Base-by-base conservation (phyloP, 1,284 basidiomycete species). In the Melampsora larici-populina region DNA sequence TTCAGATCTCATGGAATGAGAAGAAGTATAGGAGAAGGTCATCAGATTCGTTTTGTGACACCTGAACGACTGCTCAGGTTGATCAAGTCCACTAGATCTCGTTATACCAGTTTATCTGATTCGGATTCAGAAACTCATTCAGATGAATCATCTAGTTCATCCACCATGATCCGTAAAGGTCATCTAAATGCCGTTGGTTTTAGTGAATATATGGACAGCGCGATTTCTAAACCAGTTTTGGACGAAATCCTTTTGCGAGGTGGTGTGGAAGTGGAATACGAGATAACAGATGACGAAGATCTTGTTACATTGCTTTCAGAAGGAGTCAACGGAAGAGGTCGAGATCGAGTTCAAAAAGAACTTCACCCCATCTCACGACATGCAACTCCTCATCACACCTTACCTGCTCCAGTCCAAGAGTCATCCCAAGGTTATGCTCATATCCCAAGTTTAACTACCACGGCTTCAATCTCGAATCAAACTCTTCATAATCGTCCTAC, bases 181-280 rank as follows among this genome's bases (percentile, higher is more conserved):
- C 64, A 74, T n/a, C 51, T 74, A 17, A 33, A 48, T 51, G 46
- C 62, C 29, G 72, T 74, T 9, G 72, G 63, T 31, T 74, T 74
- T 26, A 74, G 72, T 64, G 72, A 74, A 36, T 74, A 74, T 46
- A 74, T 74, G 72, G 72, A 74, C n/a, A 74, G 72, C 40, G 72
- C 72, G 11, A 74, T 74, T 18, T 65, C 63, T 13, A 74, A 74
- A 49, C 29, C 29, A 46, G 72, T 74, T 2, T 62, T 74, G 1
- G 72, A 74, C n/a, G 72, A 74, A 33, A 65, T 74, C 7, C 58
- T 74, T 40, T 64, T 74, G 18, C 62, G 72, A n/a, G 72, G 72
- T 66, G 72, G 72, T 11, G 72, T 74, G 29, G 64, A 66, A 21
- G 63, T 65, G 40, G 43, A 74, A 43, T 64, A 72, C 31, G 58